Evolutionary conservation across 495 filamentous ascomycete species (phyloP).

Genomic region (Aspergillus bertholletiae): DNA sequence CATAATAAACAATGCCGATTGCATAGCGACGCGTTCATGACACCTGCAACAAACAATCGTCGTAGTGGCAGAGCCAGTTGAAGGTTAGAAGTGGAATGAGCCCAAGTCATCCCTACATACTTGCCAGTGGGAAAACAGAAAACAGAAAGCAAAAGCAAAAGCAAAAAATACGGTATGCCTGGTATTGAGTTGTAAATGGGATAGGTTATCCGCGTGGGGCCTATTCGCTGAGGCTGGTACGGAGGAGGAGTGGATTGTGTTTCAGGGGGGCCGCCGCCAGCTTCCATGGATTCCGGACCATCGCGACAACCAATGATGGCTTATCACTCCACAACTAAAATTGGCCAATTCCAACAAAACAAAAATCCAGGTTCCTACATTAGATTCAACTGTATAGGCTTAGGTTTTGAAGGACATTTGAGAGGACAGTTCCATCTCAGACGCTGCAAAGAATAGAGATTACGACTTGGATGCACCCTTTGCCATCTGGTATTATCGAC

Average conservation of each 20-base stretch:
- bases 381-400: background rate
- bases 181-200: background rate
- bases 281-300: slow-evolving; percentile 17
- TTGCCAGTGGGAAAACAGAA: background rate
- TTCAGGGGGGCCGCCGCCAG: slow-evolving; percentile 17
- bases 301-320: slow-evolving; percentile 1
- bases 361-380: background rate
- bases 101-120: slow-evolving; percentile 17
- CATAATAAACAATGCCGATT: slow-evolving; percentile 7
- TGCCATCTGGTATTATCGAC: too few species aligned
- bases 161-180: background rate
- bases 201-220: background rate
- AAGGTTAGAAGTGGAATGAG: slow-evolving; percentile 10
- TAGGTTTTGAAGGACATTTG: background rate
- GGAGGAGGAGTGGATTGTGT: slow-evolving; percentile 15
- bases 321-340: background rate
- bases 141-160: slow-evolving; percentile 7
- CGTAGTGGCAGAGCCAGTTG: background rate
- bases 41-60: slow-evolving; percentile 8
- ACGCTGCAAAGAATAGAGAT: background rate
- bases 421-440: background rate
- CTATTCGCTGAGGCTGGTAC: slow-evolving; percentile 4
- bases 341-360: background rate
- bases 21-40: slow-evolving; percentile 16
- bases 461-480: too few species aligned